Evolutionary conservation across 208 protist genomes (phyloP), one percentile per base, ranked within the genome.

Genomic region (Borovskyia barvae): DNA sequence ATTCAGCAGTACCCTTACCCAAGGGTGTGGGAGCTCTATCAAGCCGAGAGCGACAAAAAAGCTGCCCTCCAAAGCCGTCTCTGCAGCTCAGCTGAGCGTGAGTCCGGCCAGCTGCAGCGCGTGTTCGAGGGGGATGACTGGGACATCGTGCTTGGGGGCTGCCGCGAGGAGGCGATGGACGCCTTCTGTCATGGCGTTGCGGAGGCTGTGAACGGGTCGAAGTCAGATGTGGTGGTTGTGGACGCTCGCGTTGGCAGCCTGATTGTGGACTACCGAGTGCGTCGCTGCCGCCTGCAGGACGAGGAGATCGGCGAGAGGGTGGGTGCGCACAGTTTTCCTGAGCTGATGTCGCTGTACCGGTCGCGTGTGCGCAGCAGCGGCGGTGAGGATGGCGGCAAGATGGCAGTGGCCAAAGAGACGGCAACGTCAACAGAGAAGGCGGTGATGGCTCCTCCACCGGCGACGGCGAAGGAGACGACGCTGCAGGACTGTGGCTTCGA

Each of bases 321-420:
- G 7, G 25, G 15, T n/a, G 63, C 28, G 15, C 43, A 64, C 55
- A 45, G 46, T 25, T 86, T 80, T 64, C 48, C 64, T 9, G 62
- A 70, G 51, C 48, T 84, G 46, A 75, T 74, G 81, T 68, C 56
- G 49, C 63, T 90, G 39, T 87, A 90, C 65, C 66, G 63, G 26
- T 26, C 60, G 35, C 55, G 50, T 24, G 47, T 70, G 47, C 76
- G 78, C 49, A n/a, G n/a, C n/a, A n/a, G n/a, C n/a, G 63, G 26
- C 33, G 29, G 62, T 17, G 52, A 12, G 24, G 52, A 68, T 14
- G 17, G 3, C 24, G 14, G 3, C n/a, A n/a, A n/a, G n/a, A n/a
- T n/a, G 3, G 54, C 22, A 24, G 30, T 40, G 7, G 37, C 3
- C 28, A 58, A 58, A 3, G 51, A 46, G 2, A 15, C 32, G 51